These are phyloP conservation scores for Solanum ahanhuiri DNA, from an alignment of 257 asterid species.

Conservation along the genomic window DNA sequence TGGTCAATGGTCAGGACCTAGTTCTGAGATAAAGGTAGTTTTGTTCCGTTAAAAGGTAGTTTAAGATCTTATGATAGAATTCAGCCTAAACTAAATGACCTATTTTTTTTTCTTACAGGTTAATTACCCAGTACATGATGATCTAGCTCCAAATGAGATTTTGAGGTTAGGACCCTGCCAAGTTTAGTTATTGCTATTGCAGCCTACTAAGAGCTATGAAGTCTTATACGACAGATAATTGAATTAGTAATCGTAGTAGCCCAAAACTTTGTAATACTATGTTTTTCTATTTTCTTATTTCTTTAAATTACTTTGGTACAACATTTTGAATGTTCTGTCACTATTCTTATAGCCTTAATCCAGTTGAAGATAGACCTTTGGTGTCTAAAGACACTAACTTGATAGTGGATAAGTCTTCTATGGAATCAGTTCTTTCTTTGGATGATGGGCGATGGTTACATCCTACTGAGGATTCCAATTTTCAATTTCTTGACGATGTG, in stretches of 20 bases:
- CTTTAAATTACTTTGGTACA: constrained; percentile 3
- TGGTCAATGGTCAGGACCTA: constrained; percentile 73
- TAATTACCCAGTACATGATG: constrained; percentile 62
- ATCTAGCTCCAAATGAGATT: constrained; percentile 42
- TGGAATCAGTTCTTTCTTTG: constrained; percentile 76
- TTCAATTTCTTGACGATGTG: constrained; percentile 25
- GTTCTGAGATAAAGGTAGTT: constrained; percentile 62
- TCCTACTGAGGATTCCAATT: constrained; percentile 36
- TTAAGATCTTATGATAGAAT: not conserved
- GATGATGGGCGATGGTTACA: constrained; percentile 82
- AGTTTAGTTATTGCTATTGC: not conserved
- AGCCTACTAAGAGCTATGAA: not conserved
- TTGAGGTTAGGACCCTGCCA: constrained; percentile 43
- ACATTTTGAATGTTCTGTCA: constrained; percentile 20
- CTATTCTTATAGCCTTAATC: constrained; percentile 52
- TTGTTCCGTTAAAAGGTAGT: not conserved
- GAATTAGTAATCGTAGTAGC: not conserved
- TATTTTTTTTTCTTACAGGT: constrained; percentile 36
- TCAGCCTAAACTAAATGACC: constrained; percentile 1
- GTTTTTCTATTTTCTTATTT: not conserved
- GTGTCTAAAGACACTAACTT: constrained; percentile 21
- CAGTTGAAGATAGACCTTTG: constrained; percentile 31
- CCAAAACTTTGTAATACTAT: not conserved
- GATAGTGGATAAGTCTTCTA: constrained; percentile 36
- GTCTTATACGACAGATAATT: not conserved